Conservation (phyloP, 2,329 filamentous ascomycete genomes). For the Nigrospora osmanthi region DNA sequence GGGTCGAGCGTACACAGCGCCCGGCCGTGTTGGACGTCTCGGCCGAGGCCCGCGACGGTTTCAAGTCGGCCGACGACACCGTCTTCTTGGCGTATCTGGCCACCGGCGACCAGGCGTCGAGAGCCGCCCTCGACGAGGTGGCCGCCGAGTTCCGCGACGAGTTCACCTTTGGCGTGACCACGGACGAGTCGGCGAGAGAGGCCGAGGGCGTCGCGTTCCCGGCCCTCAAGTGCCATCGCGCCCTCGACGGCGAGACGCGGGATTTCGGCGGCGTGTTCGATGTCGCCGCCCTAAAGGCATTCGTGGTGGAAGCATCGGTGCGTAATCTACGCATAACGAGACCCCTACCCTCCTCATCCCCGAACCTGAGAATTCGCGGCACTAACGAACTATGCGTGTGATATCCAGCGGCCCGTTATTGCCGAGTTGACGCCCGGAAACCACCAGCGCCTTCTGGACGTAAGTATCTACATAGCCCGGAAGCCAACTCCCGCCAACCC, state of each 20-base stretch:
- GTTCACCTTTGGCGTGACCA: slow-evolving; percentile 24
- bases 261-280: slow-evolving; percentile 8
- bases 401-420: slow-evolving; percentile 16
- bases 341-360: not conserved
- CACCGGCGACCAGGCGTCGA: slow-evolving; percentile 8
- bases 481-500: not conserved
- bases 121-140: slow-evolving; percentile 12
- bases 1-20: slow-evolving; percentile 15
- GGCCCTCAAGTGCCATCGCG: slow-evolving; percentile 20
- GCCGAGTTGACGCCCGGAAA: slow-evolving; percentile 23
- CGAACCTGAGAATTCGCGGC: not conserved
- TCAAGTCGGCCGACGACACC: slow-evolving; percentile 21
- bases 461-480: slow-evolving; percentile 14
- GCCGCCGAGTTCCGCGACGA: slow-evolving; percentile 20
- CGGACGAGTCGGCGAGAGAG: slow-evolving; percentile 6
- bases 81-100: slow-evolving; percentile 22
- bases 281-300: slow-evolving; percentile 14
- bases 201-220: slow-evolving; percentile 9
- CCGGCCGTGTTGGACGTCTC: slow-evolving; percentile 15
- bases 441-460: slow-evolving; percentile 23
- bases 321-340: not conserved
- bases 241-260: slow-evolving; percentile 17
- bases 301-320: slow-evolving; percentile 14
- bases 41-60: slow-evolving; percentile 10
- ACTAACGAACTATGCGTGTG: not conserved